Conservation (phyloP, 2,329 filamentous ascomycete species). For the Aspergillus calidoustus region DNA sequence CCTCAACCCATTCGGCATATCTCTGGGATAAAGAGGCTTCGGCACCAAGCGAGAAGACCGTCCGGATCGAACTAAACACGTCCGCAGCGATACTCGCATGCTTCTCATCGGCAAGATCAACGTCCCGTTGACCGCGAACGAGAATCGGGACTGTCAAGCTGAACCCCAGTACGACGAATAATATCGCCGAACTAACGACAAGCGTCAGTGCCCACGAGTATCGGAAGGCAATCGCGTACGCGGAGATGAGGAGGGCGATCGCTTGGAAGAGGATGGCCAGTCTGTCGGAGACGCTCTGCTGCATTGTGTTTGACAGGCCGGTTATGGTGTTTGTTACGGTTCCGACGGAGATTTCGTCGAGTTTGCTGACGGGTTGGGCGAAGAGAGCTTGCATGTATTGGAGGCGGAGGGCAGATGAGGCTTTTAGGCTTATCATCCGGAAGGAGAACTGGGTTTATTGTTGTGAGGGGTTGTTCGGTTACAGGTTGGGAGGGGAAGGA, state of each 20-base stretch:
- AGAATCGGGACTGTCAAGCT: not conserved
- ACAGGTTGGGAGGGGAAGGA: conserved; percentile 15
- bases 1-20: conserved; percentile 43
- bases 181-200: conserved; percentile 52
- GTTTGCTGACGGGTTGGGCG: conserved; percentile 52
- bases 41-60: not conserved
- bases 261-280: conserved; percentile 50
- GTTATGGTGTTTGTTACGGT: conserved; percentile 59
- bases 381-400: conserved; percentile 56
- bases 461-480: too few species aligned
- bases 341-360: conserved; percentile 56
- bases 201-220: conserved; percentile 58
- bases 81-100: not conserved
- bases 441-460: conserved; percentile 36
- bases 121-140: not conserved
- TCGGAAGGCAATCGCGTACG: conserved; percentile 56
- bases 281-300: conserved; percentile 60
- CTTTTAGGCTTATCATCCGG: conserved; percentile 52
- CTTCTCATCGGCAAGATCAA: not conserved
- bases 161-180: conserved; percentile 39
- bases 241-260: conserved; percentile 47
- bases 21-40: conserved; percentile 33
- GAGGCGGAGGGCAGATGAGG: conserved; percentile 55
- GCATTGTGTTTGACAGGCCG: conserved; percentile 56
- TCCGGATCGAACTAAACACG: not conserved